Evolutionary conservation across 2,329 filamentous ascomycete species (phyloP), one percentile per base, ranked within the genome.

Genomic region (Apiospora hydei): DNA sequence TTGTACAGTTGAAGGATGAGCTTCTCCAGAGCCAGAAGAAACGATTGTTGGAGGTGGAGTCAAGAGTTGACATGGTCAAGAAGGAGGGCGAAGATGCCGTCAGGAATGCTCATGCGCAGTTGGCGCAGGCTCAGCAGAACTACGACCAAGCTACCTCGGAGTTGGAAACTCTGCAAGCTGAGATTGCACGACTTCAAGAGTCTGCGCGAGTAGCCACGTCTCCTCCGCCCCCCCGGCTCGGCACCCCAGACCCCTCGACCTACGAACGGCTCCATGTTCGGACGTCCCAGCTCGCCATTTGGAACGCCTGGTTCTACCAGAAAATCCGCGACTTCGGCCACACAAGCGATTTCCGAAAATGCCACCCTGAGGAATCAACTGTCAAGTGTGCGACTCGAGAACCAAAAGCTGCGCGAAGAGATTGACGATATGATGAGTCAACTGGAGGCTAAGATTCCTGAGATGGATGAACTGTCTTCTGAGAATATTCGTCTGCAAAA

Each of bases 351-450:
- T 71, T 89, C 91, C 66, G 89, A 92, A 75, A 83, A 91, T 1
- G 91, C 89, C 81, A 90, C 88, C 77, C 85, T 91, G 81, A 93
- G 96, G 86, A 86, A 90, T 71, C 89, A 93, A 77, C 86, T 98
- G 46, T 90, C 91, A 4, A 89, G 88, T 3, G 93, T 97, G 81
- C 91, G 92, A 79, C 89, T 93, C 72, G 90, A 91, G 30, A 94
- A 90, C 76, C 90, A 93, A 74, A 90, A 94, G 78, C 89, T 98
- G 14, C 89, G 90, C 24, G 88, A 91, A 49, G 91, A 96, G 64
- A 85, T 98, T 64, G 94, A 98, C 75, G 93, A 96, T 72, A 94
- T 98, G 85, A 90, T 98, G 72, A 88, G 91, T 49, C 92, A 95
- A 72, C 84, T 98, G 49, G 95, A 99, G 81, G 92, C 92, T 34